Base-by-base conservation (phyloP, 2,329 filamentous ascomycete genomes). In the Tolypocladium guangdongense region DNA sequence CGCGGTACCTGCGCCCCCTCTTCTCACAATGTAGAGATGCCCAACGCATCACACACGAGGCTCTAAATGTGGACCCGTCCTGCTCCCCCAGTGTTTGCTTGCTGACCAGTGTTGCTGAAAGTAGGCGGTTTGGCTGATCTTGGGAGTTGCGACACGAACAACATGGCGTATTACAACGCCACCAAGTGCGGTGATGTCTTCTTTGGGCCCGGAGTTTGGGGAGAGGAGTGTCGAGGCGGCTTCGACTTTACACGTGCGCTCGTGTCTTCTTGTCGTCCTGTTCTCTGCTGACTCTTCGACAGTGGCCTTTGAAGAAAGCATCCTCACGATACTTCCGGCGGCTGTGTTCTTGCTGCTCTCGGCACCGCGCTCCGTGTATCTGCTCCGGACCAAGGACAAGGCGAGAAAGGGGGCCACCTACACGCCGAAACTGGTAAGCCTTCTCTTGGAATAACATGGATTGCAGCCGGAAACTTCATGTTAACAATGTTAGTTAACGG, bases 221-320 rank as follows among this genome's bases (percentile, higher is more conserved):
- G 57, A 4, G 52, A 64, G 24, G 63, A 59, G 20, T 67, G 65
- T 57, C 63, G 65, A 14, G 64, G 63, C 5, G 65, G 65, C 2
- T 67, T 67, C 16, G 65, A 67, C 46, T 66, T 67, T 48, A 65
- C 64, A n/a, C 49, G 65, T 66, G 50, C 49, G 27, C 30, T 32
- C 30, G 30, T 32, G 30, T 32, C 1, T 7, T 32, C 30, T 32
- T 7, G 30, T 10, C 2, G 8, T n/a, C n/a, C n/a, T n/a, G n/a
- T n/a, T n/a, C n/a, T 32, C 30, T 47, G 37, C 58, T 65, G 27
- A 63, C 35, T 3, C 1, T 3, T 39, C n/a, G 16, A 0, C 8
- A 67, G 65, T 67, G n/a, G 52, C 62, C 0, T 67, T 67, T 18
- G 57, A 67, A 49, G 64, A 67, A 27, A 65, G 61, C 27, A 59